Base-by-base conservation (phyloP, 2,329 filamentous ascomycete species). In the Exophiala sp. region DNA sequence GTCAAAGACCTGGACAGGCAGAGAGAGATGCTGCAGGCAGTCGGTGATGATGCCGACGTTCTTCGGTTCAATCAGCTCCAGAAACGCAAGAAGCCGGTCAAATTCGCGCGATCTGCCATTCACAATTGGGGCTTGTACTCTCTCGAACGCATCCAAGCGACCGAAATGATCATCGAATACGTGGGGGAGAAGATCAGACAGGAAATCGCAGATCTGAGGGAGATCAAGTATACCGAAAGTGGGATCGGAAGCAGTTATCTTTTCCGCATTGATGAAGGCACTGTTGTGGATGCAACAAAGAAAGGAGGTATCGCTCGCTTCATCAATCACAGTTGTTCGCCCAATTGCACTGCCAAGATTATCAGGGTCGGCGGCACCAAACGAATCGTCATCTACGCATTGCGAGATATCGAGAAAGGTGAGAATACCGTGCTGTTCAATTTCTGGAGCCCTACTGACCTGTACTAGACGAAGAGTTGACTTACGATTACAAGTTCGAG, bases 111-210 rank as follows among this genome's bases (percentile, higher is more conserved):
- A 41, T 99, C 94, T 48, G 94, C 94, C 42, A 99, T 99, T 65
- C 94, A 99, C 74, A 97, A 96, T 66, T 99, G 94, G 94, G 94
- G 94, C 24, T 76, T 99, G 24, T 99, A 99, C 68, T 91, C 94
- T 3, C 92, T 96, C 79, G 94, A 99, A 73, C 94, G 95, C 68
- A 99, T 99, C 60, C 83, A 88, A 56, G 91, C 92, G 69, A 95
- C 96, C 70, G 94, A 99, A 72, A 96, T 99, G 91, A 99, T 99
- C 69, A 99, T 99, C 67, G 94, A 99, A 74, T 99, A 99, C 69
- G 94, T 99, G 9, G 94, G 94, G 57, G 94, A 99, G 74, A 94
- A 96, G 71, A 91, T 99, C 35, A 85, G 94, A 53, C 94, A 99
- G 72, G 90, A 95, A 67, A 94, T 99, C 56, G 91, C 94, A n/a